phyloP scores from a whole-genome alignment of 306 rosid species.

The Argentina anserina region DNA sequence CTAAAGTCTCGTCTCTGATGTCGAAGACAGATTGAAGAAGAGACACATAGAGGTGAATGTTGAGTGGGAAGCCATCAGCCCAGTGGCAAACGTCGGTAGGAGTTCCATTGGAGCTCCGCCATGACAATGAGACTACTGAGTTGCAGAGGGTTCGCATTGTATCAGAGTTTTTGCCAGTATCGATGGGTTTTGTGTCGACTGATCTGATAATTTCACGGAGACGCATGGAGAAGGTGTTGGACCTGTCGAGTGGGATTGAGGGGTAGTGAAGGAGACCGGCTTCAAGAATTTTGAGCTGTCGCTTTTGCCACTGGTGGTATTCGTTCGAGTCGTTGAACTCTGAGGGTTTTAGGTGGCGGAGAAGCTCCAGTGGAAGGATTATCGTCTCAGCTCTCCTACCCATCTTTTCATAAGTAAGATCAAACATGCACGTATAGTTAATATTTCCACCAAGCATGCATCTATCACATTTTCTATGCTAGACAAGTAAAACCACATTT shows the following conservation, averaged over 20 bases:
- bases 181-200: slow-evolving; percentile 44
- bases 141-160: slow-evolving; percentile 82
- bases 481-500: neutral
- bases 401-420: slow-evolving; percentile 33
- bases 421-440: neutral
- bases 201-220: slow-evolving; percentile 53
- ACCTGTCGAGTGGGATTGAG: slow-evolving; percentile 47
- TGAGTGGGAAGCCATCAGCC: slow-evolving; percentile 92
- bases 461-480: neutral
- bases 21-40: slow-evolving; percentile 80
- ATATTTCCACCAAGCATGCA: neutral
- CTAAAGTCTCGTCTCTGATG: slow-evolving; percentile 71
- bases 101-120: slow-evolving; percentile 73
- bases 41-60: slow-evolving; percentile 58
- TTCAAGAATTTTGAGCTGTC: slow-evolving; percentile 76
- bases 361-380: slow-evolving; percentile 82
- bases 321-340: slow-evolving; percentile 82
- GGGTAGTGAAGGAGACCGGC: slow-evolving; percentile 77
- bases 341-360: slow-evolving; percentile 74
- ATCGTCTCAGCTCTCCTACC: slow-evolving; percentile 91
- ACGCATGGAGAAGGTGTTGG: slow-evolving; percentile 62
- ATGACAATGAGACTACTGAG: slow-evolving; percentile 78
- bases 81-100: slow-evolving; percentile 91
- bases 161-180: slow-evolving; percentile 79
- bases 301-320: slow-evolving; percentile 83